Base-by-base conservation (phyloP, 805 yeast genomes). In the Schwanniomyces vanrijiae region DNA sequence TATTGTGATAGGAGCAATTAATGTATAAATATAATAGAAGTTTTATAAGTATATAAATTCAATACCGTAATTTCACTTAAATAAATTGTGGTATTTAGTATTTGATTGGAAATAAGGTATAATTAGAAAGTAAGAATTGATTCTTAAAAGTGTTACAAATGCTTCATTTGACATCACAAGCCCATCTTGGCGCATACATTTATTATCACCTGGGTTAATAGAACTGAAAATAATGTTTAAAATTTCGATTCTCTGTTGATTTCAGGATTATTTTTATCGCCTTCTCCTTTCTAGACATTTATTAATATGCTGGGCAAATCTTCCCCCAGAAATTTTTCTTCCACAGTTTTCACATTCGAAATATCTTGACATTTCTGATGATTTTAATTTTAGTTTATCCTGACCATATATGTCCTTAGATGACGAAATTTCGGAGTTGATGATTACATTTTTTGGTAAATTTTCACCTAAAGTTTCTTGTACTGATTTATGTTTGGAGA, bases 241-340 rank as follows among this genome's bases (percentile, higher is more conserved):
- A n/a, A 25, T 10, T 25, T 25, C 11, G 3, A 4, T 25, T 25
- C 29, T 4, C 8, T 10, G 8, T 10, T 25, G 13, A 25, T 10
- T 10, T 25, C 11, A 3, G 13, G 3, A 4, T 25, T 6, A 25
- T 10, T 25, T n/a, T 14, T 29, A 38, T 20, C 54, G 54, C 29
- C 66, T 72, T 48, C 88, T 77, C 10, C 97, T 87, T 38, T 89
- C 88, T 20, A 90, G 66, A 62, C 99, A 92, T 56, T 96, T 82
- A 61, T 90, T 95, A 25, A 92, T 76, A 66, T 92, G 99, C 37
- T 88, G 90, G 2, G 98, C 97, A 74, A 89, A 91, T 48, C 99
- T 73, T 33, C 88, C 86, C 0, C 96, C 96, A 0, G 96, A 92
- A 6, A 92, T 86, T 58, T 85, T 89, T 47, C 99, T 75, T 16